These are phyloP conservation scores for Capronia americana DNA, from an alignment of 2,329 filamentous ascomycete species.

Conservation along the genomic window DNA sequence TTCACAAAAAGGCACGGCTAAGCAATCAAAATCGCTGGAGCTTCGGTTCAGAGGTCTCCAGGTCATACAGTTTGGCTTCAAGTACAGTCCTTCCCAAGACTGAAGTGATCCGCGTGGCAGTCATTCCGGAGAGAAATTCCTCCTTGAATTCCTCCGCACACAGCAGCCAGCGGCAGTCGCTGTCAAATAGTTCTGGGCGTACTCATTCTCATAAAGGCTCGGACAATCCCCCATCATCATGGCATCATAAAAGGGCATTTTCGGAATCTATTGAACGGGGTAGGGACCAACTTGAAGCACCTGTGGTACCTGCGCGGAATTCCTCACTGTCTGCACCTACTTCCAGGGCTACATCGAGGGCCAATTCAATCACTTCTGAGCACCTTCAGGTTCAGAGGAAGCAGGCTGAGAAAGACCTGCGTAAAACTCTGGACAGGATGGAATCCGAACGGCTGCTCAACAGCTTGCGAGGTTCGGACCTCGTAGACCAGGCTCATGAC, in stretches of 20 bases:
- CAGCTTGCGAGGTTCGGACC: slow-evolving; percentile 20
- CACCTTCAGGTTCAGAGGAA: slow-evolving; percentile 44
- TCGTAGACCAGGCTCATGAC: slow-evolving; percentile 4
- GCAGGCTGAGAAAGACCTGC: slow-evolving; percentile 39
- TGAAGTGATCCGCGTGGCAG: slow-evolving; percentile 55
- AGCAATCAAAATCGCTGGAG: slow-evolving; percentile 55
- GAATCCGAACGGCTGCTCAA: slow-evolving; percentile 37
- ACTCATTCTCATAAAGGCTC: slow-evolving; percentile 46
- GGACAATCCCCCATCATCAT: slow-evolving; percentile 45
- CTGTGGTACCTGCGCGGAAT: slow-evolving; percentile 49
- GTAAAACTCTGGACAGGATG: slow-evolving; percentile 40
- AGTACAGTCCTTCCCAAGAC: slow-evolving; percentile 43
- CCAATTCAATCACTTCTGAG: slow-evolving; percentile 54
- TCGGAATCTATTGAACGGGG: slow-evolving; percentile 49
- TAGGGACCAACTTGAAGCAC: slow-evolving; percentile 43
- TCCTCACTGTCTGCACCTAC: slow-evolving; percentile 57
- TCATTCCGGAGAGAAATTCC: slow-evolving; percentile 55
- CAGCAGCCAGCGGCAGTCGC: slow-evolving; percentile 48
- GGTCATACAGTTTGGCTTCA: slow-evolving; percentile 45
- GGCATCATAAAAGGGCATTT: slow-evolving; percentile 46
- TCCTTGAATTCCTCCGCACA: slow-evolving; percentile 50
- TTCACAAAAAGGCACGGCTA: slow-evolving; percentile 59
- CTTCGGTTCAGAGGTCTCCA: slow-evolving; percentile 51
- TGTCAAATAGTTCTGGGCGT: slow-evolving; percentile 47
- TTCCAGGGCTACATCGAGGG: slow-evolving; percentile 52